phyloP scores from a whole-genome alignment of 2,329 filamentous ascomycete genomes.

The Cladosporium oxysporum region DNA sequence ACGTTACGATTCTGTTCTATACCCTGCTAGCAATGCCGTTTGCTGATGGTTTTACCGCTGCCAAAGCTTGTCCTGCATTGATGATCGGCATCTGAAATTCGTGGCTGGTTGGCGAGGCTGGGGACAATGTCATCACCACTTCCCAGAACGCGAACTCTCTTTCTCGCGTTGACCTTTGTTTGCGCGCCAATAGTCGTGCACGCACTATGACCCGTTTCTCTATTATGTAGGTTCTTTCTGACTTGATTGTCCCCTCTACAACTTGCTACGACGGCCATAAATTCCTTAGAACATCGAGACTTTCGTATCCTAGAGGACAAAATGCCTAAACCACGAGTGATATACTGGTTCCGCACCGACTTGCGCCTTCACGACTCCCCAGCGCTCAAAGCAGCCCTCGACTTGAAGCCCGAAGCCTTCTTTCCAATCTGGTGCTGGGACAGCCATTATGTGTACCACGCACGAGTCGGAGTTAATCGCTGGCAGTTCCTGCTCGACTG shows the following conservation, averaged over 20 bases:
- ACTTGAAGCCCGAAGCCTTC: slow-evolving; percentile 69
- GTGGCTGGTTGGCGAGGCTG: background rate
- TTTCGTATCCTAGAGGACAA: background rate
- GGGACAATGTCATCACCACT: slow-evolving; percentile 1
- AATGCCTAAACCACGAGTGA: slow-evolving; percentile 54
- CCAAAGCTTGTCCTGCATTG: background rate
- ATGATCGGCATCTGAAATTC: slow-evolving; percentile 8
- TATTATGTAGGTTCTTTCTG: background rate
- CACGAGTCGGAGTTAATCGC: slow-evolving; percentile 69
- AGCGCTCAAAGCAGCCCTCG: slow-evolving; percentile 69
- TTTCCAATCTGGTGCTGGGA: slow-evolving; percentile 82
- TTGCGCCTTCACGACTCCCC: slow-evolving; percentile 76
- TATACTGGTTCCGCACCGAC: slow-evolving; percentile 81
- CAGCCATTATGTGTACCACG: slow-evolving; percentile 74
- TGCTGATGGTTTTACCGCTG: background rate
- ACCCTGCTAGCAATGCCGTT: background rate
- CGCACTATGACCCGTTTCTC: background rate
- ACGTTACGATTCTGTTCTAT: background rate
- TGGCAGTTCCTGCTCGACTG: slow-evolving; percentile 78
- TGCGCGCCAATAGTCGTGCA: background rate
- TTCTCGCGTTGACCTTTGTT: background rate
- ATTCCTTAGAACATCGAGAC: no score
- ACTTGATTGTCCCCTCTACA: background rate
- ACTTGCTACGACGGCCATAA: background rate
- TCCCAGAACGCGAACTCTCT: slow-evolving; percentile 5